Evolutionary conservation across 139 green algal species (phyloP).

Genomic region (Coccomyxa sp.): DNA sequence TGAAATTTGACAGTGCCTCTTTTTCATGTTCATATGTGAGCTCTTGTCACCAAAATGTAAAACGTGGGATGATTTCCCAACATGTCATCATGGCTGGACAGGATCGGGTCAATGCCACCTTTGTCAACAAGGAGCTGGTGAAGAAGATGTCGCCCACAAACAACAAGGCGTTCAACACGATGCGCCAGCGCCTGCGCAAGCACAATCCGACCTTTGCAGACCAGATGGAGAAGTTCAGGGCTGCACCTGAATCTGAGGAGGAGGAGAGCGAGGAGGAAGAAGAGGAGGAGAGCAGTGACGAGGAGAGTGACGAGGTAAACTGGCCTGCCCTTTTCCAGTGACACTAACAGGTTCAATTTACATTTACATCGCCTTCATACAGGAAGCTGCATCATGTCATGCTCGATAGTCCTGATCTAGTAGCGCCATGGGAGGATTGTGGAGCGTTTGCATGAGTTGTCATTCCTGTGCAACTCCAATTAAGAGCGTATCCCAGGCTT

Average conservation of each 20-base stretch:
- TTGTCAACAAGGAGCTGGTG: slow-evolving; percentile 81
- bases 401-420: too few species aligned
- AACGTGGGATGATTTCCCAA: too few species aligned
- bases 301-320: slow-evolving; percentile 24
- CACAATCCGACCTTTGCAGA: slow-evolving; percentile 67
- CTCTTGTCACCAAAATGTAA: too few species aligned
- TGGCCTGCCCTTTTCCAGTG: not conserved
- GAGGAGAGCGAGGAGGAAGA: slow-evolving; percentile 13
- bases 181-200: slow-evolving; percentile 98
- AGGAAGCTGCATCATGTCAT: too few species aligned
- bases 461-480: too few species aligned
- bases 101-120: slow-evolving; percentile 77
- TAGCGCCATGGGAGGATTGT: too few species aligned
- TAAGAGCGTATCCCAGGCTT: too few species aligned
- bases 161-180: slow-evolving; percentile 90
- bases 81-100: not conserved
- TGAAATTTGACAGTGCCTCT: too few species aligned
- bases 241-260: slow-evolving; percentile 20
- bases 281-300: slow-evolving; percentile 31
- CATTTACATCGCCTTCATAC: too few species aligned
- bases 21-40: too few species aligned
- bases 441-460: too few species aligned
- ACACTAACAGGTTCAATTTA: slow-evolving; percentile 9
- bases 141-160: slow-evolving; percentile 96
- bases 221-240: slow-evolving; percentile 47